phyloP scores from a whole-genome alignment of 176 grass and related monocot genomes.

The Thalia dealbata region DNA sequence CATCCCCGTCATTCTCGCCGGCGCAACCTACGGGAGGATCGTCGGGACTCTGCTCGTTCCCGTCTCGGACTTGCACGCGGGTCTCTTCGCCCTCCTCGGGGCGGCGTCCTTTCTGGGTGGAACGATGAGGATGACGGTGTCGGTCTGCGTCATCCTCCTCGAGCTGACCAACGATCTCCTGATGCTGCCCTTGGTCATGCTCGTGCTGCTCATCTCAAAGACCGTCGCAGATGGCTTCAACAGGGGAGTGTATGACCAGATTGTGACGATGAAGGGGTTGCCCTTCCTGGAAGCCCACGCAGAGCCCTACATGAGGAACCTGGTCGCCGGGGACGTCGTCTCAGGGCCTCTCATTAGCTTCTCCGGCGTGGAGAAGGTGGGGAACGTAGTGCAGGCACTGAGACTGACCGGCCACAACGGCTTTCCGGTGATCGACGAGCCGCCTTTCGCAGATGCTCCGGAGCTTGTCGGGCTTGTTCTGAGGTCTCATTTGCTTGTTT shows the following conservation, averaged over 20 bases:
- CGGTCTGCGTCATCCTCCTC: conserved; percentile 80
- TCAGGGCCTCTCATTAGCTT: conserved; percentile 58
- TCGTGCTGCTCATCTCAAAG: conserved; percentile 88
- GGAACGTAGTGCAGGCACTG: conserved; percentile 49
- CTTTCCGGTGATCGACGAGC: conserved; percentile 81
- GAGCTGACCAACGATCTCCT: conserved; percentile 88
- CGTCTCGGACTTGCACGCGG: conserved; percentile 56
- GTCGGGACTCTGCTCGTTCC: conserved; percentile 62
- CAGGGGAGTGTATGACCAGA: conserved; percentile 82
- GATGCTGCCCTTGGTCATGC: conserved; percentile 89
- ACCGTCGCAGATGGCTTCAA: conserved; percentile 88
- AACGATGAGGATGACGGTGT: conserved; percentile 96
- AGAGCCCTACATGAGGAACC: conserved; percentile 66
- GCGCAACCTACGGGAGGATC: conserved; percentile 67
- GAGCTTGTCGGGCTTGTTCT: conserved; percentile 74
- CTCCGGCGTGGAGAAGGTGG: conserved; percentile 67
- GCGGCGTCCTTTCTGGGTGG: conserved; percentile 82
- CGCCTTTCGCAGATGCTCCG: conserved; percentile 55
- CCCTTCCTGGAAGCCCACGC: conserved; percentile 91
- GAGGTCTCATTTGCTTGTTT: conserved; percentile 67
- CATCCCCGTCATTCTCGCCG: conserved; percentile 82
- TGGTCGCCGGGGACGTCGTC: conserved; percentile 66
- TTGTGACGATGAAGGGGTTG: conserved; percentile 84
- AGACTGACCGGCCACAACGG: conserved; percentile 85
- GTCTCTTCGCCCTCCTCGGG: conserved; percentile 75